Conservation (phyloP, 805 yeast genomes). For the Wickerhamomyces sydowiorum region DNA sequence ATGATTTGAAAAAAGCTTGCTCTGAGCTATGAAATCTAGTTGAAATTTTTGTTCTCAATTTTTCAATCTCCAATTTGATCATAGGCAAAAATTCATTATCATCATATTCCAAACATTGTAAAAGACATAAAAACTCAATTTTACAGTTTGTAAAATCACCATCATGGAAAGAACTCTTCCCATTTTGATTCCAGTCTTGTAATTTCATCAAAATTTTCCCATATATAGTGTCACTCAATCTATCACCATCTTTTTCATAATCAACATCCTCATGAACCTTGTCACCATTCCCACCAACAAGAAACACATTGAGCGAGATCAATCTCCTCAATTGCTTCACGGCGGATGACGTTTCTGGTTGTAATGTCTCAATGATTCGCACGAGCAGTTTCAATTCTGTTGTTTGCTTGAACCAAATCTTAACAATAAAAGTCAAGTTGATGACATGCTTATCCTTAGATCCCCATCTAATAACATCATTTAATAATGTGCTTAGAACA, state of each 20-base stretch:
- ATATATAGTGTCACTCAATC: too few species aligned
- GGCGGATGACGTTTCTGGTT: neutral
- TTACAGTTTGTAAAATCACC: neutral
- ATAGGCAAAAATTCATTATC: neutral
- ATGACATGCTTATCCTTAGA: neutral
- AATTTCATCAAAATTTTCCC: neutral
- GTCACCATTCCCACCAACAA: neutral
- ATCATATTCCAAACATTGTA: neutral
- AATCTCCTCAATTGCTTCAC: conserved; percentile 2
- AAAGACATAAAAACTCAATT: neutral
- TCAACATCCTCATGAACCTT: neutral
- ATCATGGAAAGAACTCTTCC: neutral
- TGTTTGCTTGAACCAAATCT: conserved; percentile 3
- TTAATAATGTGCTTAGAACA: neutral
- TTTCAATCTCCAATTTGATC: neutral
- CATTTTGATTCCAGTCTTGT: neutral
- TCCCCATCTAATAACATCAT: conserved; percentile 5
- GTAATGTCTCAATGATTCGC: conserved; percentile 8
- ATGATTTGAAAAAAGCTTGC: conserved; percentile 6
- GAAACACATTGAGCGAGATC: neutral
- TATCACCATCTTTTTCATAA: neutral
- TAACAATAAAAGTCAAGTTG: neutral
- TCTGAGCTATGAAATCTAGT: conserved; percentile 4
- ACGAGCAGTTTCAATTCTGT: neutral
- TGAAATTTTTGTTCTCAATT: conserved; percentile 3